phyloP scores from a whole-genome alignment of 2,329 filamentous ascomycete species.

The Aspergillus aculeatinus region DNA sequence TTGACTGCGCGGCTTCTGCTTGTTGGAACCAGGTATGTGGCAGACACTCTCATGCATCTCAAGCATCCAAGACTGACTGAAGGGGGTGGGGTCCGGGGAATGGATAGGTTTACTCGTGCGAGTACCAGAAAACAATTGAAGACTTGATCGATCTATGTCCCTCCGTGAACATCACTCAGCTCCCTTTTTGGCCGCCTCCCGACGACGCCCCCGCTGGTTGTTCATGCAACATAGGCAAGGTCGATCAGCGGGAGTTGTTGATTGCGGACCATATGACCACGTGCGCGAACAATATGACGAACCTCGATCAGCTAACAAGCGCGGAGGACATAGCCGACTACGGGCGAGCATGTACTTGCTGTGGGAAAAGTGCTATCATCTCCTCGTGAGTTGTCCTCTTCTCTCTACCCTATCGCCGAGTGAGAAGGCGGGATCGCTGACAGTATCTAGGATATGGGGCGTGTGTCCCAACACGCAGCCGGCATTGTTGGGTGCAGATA shows the following conservation, averaged over 20 bases:
- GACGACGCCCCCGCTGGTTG: slow-evolving; percentile 18
- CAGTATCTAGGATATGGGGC: slow-evolving; percentile 12
- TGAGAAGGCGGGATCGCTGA: neutral
- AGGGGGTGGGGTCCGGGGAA: too few relatives aligned
- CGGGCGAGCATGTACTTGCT: slow-evolving; percentile 15
- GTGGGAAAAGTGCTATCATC: slow-evolving; percentile 16
- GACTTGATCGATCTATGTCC: slow-evolving; percentile 8
- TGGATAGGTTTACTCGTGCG: too few relatives aligned
- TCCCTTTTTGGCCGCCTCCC: slow-evolving; percentile 21
- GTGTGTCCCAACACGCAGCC: slow-evolving; percentile 19
- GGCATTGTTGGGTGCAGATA: slow-evolving; percentile 9
- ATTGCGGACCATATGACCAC: neutral
- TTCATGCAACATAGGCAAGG: slow-evolving; percentile 20
- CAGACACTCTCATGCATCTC: too few relatives aligned
- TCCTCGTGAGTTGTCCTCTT: slow-evolving; percentile 12
- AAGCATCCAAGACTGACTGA: too few relatives aligned
- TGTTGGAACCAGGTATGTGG: slow-evolving; percentile 22
- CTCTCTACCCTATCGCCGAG: too few relatives aligned
- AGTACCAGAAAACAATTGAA: neutral
- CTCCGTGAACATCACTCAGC: slow-evolving; percentile 6
- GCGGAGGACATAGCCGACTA: slow-evolving; percentile 1
- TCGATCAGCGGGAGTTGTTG: neutral
- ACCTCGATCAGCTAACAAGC: neutral
- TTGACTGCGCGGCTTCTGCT: slow-evolving; percentile 15
- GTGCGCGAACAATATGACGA: neutral